Evolutionary conservation across 495 filamentous ascomycete genomes (phyloP).

Genomic region (Xylaria sp.): DNA sequence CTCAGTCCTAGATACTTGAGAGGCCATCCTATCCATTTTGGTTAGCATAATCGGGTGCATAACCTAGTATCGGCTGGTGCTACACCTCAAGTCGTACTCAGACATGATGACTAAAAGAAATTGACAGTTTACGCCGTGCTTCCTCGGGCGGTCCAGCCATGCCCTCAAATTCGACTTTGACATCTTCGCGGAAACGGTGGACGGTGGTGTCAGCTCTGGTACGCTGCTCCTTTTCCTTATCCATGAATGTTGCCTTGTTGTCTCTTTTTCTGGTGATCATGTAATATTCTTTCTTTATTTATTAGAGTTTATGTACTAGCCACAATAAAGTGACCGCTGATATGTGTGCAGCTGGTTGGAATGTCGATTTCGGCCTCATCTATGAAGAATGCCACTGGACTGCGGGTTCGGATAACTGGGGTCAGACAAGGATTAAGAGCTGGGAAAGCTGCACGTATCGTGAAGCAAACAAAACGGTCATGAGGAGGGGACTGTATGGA

Average conservation of each 20-base stretch:
- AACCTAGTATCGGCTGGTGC: not conserved
- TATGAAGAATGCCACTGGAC: constrained; percentile 24
- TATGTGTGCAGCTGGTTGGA: constrained; percentile 11
- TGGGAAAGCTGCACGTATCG: constrained; percentile 22
- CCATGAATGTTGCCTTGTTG: not conserved
- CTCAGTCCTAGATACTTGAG: not conserved
- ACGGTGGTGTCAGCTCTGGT: constrained; percentile 19
- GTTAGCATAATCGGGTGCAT: too few species aligned
- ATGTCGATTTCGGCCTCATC: constrained; percentile 23
- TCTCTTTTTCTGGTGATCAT: not conserved
- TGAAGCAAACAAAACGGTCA: not conserved
- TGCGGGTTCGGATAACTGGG: constrained; percentile 17
- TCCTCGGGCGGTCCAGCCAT: constrained; percentile 8
- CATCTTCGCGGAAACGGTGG: constrained; percentile 8
- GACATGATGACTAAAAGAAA: not conserved
- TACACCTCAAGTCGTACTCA: not conserved
- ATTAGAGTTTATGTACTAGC: not conserved
- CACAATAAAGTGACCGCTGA: not conserved
- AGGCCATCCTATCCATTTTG: not conserved
- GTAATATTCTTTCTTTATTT: not conserved
- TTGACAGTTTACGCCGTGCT: constrained; percentile 16
- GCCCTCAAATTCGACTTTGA: constrained; percentile 22
- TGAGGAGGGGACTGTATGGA: not conserved
- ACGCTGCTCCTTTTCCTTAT: not conserved
- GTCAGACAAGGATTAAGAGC: constrained; percentile 5